Evolutionary conservation across 2,329 filamentous ascomycete species (phyloP).

Genomic region (Cladosporium austrohemisphaericum): DNA sequence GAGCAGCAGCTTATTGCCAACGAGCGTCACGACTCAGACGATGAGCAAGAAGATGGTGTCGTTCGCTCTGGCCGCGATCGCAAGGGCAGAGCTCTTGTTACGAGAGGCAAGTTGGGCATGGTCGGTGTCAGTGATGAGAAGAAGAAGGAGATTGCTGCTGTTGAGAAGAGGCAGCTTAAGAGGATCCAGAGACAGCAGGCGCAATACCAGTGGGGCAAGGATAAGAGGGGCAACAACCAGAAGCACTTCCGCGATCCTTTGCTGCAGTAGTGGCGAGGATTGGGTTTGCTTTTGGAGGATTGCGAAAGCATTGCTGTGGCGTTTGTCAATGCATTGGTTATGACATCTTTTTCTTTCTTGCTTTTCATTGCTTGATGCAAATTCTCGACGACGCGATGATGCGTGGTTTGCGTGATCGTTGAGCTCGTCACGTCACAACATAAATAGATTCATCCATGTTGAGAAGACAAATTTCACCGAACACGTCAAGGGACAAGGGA

Average conservation of each 20-base stretch:
- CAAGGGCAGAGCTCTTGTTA: conserved; percentile 46
- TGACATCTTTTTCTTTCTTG: no score
- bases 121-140: conserved; percentile 70
- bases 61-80: conserved; percentile 28
- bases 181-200: conserved; percentile 50
- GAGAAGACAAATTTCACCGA: no score
- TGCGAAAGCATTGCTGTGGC: no score
- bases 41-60: conserved; percentile 41
- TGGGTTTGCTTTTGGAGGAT: no score
- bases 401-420: no score
- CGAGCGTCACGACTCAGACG: conserved; percentile 44
- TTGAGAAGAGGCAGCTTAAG: conserved; percentile 67
- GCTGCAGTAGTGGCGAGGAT: conserved; percentile 31
- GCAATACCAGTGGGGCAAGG: conserved; percentile 65
- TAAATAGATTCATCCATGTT: no score
- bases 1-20: conserved; percentile 60
- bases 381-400: no score
- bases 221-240: conserved; percentile 73
- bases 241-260: conserved; percentile 64
- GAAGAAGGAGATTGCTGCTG: conserved; percentile 63
- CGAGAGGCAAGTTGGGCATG: conserved; percentile 72
- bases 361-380: no score
- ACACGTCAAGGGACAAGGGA: no score
- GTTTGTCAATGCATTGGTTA: no score
- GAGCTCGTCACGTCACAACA: no score